Percentiles rank a stretch among this genome's conserved stretches.
phyloP scores from a whole-genome alignment of 768 basidiomycete genomes.

The Tylopilus balloui region DNA sequence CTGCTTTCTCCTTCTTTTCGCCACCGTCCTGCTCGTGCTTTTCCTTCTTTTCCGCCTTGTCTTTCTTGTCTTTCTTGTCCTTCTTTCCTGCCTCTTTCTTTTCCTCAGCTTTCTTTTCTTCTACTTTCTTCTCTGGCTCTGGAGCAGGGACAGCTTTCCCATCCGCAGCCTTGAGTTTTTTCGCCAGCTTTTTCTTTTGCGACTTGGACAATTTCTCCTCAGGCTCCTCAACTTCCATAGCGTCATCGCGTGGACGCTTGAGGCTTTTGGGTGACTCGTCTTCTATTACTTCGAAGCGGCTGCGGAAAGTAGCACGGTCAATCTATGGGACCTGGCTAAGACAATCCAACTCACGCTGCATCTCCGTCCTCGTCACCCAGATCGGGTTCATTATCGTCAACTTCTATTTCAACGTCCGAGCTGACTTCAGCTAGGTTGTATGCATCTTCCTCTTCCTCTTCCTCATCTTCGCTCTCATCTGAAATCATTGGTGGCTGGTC shows the following conservation, averaged over 20 bases:
- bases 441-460: conserved; percentile 33
- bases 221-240: conserved; percentile 36
- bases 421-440: conserved; percentile 72
- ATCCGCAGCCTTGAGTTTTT: conserved; percentile 69
- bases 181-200: conserved; percentile 56
- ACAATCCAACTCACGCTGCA: conserved; percentile 35
- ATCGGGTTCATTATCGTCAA: conserved; percentile 58
- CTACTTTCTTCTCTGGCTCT: conserved; percentile 22
- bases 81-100: conserved; percentile 82
- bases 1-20: conserved; percentile 26
- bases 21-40: conserved; percentile 31
- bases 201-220: conserved; percentile 45
- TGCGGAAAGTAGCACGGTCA: background rate
- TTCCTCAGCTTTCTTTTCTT: conserved; percentile 39
- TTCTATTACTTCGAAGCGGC: conserved; percentile 71
- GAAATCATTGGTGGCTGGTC: conserved; percentile 48
- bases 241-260: conserved; percentile 73
- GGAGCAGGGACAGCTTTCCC: conserved; percentile 38
- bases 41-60: conserved; percentile 30
- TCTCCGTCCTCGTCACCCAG: conserved; percentile 45
- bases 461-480: conserved; percentile 34
- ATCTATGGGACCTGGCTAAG: background rate
- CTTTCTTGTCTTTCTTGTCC: conserved; percentile 48
- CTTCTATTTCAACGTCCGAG: conserved; percentile 79
- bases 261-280: conserved; percentile 39